A percentile compares a stretch with the other conserved stretches of the same genome.
phyloP scores from a whole-genome alignment of 2,329 filamentous ascomycete species.

The Cladosporium sp. region DNA sequence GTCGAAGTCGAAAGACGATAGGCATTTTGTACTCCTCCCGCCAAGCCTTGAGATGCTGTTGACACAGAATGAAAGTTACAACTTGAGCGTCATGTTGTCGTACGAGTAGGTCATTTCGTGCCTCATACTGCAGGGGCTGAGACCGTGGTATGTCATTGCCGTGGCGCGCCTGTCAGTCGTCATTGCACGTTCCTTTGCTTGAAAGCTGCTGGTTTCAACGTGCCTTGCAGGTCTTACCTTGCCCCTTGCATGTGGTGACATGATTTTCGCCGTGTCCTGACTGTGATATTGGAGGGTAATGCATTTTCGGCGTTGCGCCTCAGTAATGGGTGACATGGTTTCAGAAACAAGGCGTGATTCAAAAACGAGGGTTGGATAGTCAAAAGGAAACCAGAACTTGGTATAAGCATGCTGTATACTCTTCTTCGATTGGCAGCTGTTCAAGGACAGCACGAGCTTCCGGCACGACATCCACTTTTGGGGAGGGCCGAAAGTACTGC shows the following conservation, averaged over 20 bases:
- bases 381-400: constrained; percentile 18
- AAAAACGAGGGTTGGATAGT: background rate
- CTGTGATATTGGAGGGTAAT: too few species aligned
- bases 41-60: background rate
- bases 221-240: constrained; percentile 9
- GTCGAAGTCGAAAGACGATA: background rate
- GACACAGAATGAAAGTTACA: constrained; percentile 5
- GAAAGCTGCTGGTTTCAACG: constrained; percentile 1
- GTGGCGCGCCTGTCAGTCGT: background rate
- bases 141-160: background rate
- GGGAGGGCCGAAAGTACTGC: constrained; percentile 3
- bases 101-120: constrained; percentile 3
- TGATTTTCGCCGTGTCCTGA: background rate
- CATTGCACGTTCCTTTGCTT: constrained; percentile 5
- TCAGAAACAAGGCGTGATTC: too few species aligned
- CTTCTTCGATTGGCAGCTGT: constrained; percentile 3
- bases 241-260: constrained; percentile 10
- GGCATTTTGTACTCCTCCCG: constrained; percentile 3
- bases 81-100: constrained; percentile 6
- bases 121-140: background rate
- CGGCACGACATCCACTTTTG: background rate
- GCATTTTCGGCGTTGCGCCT: too few species aligned
- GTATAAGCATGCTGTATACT: constrained; percentile 10
- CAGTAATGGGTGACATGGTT: too few species aligned
- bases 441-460: background rate